Conservation (phyloP, 2,329 filamentous ascomycete species). For the Diplodia seriata region DNA sequence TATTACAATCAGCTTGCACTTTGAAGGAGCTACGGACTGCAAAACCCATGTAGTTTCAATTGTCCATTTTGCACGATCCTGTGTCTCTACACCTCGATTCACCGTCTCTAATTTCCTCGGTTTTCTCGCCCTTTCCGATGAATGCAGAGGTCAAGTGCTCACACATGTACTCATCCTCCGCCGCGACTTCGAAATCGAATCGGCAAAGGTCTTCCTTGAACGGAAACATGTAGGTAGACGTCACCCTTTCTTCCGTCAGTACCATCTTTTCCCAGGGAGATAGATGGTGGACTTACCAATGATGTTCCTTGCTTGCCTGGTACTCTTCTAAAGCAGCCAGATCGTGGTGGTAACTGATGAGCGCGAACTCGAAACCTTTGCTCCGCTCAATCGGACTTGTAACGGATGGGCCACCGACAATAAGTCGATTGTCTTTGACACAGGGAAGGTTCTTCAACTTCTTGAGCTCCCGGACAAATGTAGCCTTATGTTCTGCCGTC, state of each 20-base stretch:
- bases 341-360: conserved; percentile 61
- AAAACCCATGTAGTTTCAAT: not conserved
- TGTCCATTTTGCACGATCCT: no score
- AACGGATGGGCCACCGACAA: conserved; percentile 61
- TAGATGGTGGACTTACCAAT: conserved; percentile 47
- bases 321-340: conserved; percentile 57
- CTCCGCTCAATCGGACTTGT: conserved; percentile 60
- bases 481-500: conserved; percentile 51
- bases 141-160: conserved; percentile 4
- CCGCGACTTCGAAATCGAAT: conserved; percentile 62
- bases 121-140: not conserved
- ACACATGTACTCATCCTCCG: conserved; percentile 45
- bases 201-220: conserved; percentile 61
- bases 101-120: not conserved
- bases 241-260: conserved; percentile 52
- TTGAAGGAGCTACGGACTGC: conserved; percentile 16
- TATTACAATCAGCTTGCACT: conserved; percentile 38
- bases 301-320: conserved; percentile 61
- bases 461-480: conserved; percentile 57
- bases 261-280: not conserved
- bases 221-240: conserved; percentile 59
- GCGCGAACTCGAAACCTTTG: conserved; percentile 60
- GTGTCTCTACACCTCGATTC: no score
- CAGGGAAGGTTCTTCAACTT: conserved; percentile 57
- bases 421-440: conserved; percentile 57